Evolutionary conservation across 1,284 basidiomycete genomes (phyloP).

Genomic region (Ceratobasidium sp.): DNA sequence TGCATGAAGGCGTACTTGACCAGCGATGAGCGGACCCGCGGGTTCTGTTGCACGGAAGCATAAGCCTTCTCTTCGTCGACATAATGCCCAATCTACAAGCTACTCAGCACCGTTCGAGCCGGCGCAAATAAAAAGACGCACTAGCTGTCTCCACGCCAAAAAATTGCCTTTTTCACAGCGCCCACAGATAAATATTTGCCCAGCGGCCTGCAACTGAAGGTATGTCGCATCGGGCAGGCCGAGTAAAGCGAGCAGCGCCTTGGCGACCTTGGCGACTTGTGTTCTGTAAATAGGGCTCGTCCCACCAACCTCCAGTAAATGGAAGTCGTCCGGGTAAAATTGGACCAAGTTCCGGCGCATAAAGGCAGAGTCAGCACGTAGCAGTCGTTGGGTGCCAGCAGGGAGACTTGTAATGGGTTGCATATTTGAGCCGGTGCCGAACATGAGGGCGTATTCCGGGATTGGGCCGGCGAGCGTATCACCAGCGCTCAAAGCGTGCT

Average conservation of each 20-base stretch:
- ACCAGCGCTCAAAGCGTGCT: not conserved
- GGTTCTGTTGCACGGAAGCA: not conserved
- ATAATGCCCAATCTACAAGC: constrained; percentile 17
- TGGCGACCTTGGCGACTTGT: not conserved
- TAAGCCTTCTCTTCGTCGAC: not conserved
- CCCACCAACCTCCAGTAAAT: not conserved
- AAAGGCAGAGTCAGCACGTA: constrained; percentile 32
- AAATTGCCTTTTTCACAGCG: not conserved
- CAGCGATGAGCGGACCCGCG: not conserved
- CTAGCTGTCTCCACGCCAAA: constrained; percentile 16
- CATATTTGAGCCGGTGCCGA: not conserved
- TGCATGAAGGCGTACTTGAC: constrained; percentile 3
- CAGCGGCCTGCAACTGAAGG: constrained; percentile 22
- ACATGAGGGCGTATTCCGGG: not conserved
- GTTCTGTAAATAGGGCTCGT: not conserved
- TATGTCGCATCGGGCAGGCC: constrained; percentile 9
- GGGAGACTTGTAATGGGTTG: constrained; percentile 11
- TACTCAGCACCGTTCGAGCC: not conserved
- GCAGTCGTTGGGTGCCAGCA: not conserved
- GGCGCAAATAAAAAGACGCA: not conserved
- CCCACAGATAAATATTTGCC: constrained; percentile 6
- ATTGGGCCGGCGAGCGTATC: not conserved
- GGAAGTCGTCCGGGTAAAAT: constrained; percentile 29
- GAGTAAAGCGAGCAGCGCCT: constrained; percentile 1
- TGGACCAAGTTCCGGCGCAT: too few relatives aligned